Evolutionary conservation across 1,284 basidiomycete species (phyloP), one percentile per base, ranked within the genome.

Genomic region (Rhodotorula sp.): DNA sequence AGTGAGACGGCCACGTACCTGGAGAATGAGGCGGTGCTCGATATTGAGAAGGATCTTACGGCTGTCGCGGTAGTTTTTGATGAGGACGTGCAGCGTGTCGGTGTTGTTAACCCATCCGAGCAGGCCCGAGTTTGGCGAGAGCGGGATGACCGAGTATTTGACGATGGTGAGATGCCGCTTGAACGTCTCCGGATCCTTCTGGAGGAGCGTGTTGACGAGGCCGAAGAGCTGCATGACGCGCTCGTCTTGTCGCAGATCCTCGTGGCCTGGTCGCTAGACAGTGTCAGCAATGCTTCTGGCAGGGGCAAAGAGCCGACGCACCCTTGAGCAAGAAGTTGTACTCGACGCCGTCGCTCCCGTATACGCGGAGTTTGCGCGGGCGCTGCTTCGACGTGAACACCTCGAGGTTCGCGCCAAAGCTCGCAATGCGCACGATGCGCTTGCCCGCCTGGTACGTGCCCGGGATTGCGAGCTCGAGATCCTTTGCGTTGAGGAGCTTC

Each of bases 151-250:
- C 16, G 94, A 89, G 83, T 89, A 99, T 65, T 90, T 88, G 80
- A 96, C 95, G 67, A 99, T 97, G 80, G 94, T 93, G 60, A 99
- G 86, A 74, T 95, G 91, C 45, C 97, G 87, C 85, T 97, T 97
- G 87, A 97, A 98, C 80, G 91, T 93, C 80, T 93, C 89, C 34
- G 93, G 91, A 80, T 99, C 96, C 56, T 93, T 90, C 21, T 91
- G 90, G 25, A 99, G 88, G 0, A 99, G 84, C 2, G 93, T 97
- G 82, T 99, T 99, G 81, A 99, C 92, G 64, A 99, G 88, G 69
- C 96, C 92, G 82, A 99, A 99, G 17, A 99, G 86, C 82, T 99
- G 97, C 97, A 99, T 99, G 71, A 99, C 97, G 73, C 97, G 88
- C 81, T 99, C 97, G 81, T 99, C 97, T 83, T 99, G 97, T 64